A percentile compares a stretch with the other conserved stretches of the same genome.
phyloP scores from a whole-genome alignment of 2,329 filamentous ascomycete genomes.

The Dactylellina cionopaga region DNA sequence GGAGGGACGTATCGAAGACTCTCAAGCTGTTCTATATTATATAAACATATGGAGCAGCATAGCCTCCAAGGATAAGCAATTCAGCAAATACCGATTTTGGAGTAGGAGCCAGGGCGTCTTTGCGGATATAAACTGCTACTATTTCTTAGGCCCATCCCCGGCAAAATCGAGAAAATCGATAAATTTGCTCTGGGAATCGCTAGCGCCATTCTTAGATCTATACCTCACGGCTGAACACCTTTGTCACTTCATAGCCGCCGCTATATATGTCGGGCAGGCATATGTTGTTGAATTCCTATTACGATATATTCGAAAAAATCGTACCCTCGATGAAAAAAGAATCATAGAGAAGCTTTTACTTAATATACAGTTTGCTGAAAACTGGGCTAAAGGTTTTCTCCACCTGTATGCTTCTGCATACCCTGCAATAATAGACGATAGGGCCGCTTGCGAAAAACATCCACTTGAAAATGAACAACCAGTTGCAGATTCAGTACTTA shows the following conservation, averaged over 20 bases:
- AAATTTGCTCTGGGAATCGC: background rate
- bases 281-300: background rate
- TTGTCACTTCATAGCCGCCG: background rate
- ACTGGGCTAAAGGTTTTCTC: background rate
- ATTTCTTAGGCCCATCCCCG: too few relatives aligned
- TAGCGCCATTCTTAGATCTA: background rate
- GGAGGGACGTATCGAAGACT: background rate
- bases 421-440: too few relatives aligned
- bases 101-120: too few relatives aligned
- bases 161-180: too few relatives aligned
- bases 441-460: too few relatives aligned
- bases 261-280: background rate
- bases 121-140: too few relatives aligned
- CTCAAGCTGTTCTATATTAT: too few relatives aligned
- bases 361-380: background rate
- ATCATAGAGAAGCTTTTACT: background rate
- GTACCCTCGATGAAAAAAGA: background rate
- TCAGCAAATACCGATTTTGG: too few relatives aligned
- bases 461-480: too few relatives aligned
- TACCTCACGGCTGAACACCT: conserved; percentile 1
- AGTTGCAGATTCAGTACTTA: too few relatives aligned
- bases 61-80: too few relatives aligned
- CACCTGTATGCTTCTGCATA: background rate
- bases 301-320: background rate
- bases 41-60: too few relatives aligned